Evolutionary conservation across 2,329 filamentous ascomycete species (phyloP).

Genomic region (Hypoxylon sp.): DNA sequence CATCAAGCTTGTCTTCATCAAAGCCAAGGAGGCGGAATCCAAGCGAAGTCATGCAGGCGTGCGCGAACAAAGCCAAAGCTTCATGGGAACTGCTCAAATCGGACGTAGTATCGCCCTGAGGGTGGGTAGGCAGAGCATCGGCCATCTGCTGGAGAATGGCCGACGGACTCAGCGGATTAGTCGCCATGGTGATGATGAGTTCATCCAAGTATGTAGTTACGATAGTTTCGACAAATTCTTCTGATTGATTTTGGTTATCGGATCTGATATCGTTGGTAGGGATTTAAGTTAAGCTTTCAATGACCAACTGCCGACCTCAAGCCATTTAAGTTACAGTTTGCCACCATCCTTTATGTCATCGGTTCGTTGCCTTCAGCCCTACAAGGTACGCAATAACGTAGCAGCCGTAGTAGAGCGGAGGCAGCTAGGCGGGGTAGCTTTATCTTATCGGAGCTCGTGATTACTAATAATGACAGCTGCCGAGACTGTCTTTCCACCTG

Average conservation of each 20-base stretch:
- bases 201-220: slow-evolving; percentile 9
- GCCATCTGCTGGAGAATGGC: slow-evolving; percentile 71
- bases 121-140: slow-evolving; percentile 71
- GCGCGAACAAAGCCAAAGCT: slow-evolving; percentile 85
- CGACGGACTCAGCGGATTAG: slow-evolving; percentile 60
- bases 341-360: slow-evolving; percentile 49
- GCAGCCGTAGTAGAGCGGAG: slow-evolving; percentile 35
- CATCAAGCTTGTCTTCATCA: slow-evolving; percentile 83
- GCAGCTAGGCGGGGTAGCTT: slow-evolving; percentile 51
- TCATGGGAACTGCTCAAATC: slow-evolving; percentile 82
- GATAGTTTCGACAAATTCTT: slow-evolving; percentile 13
- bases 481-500: neutral
- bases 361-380: slow-evolving; percentile 49
- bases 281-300: slow-evolving; percentile 1
- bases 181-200: slow-evolving; percentile 40
- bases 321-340: slow-evolving; percentile 15
- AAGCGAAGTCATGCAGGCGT: slow-evolving; percentile 85
- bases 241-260: neutral
- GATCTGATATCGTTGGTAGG: neutral
- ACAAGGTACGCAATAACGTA: slow-evolving; percentile 36
- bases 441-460: slow-evolving; percentile 52
- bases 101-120: slow-evolving; percentile 67
- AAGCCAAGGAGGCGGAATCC: slow-evolving; percentile 87
- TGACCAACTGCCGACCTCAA: slow-evolving; percentile 23
- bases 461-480: neutral